Conservation (phyloP, 345 rosid species). For the Aquilaria sinensis region DNA sequence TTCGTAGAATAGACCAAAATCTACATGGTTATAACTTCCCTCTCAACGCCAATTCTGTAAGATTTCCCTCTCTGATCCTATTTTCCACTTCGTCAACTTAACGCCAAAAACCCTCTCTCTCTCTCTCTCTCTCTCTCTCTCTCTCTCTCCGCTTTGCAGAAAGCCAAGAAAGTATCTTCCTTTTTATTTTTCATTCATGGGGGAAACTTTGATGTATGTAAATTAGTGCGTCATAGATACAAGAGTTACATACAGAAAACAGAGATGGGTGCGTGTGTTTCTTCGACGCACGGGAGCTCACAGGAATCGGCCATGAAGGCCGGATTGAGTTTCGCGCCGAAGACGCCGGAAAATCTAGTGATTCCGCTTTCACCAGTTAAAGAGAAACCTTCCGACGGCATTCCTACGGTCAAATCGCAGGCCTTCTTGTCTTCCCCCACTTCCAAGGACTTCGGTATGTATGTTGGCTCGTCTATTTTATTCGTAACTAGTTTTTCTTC, state of each 20-base stretch:
- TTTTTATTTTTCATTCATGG: neutral
- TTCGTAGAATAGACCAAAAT: neutral
- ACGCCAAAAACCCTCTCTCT: slow-evolving; percentile 12
- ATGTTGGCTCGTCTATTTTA: neutral
- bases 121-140: slow-evolving; percentile 4
- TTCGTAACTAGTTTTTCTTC: neutral
- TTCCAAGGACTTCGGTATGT: slow-evolving; percentile 26
- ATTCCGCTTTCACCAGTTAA: slow-evolving; percentile 43
- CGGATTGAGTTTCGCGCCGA: slow-evolving; percentile 23
- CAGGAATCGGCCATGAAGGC: slow-evolving; percentile 29
- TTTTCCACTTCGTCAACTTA: slow-evolving; percentile 14
- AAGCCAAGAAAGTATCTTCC: neutral
- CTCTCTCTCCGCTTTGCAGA: slow-evolving; percentile 1
- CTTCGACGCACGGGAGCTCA: slow-evolving; percentile 27
- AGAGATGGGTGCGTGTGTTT: slow-evolving; percentile 48
- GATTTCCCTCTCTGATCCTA: neutral
- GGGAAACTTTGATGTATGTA: neutral
- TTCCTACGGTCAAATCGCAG: slow-evolving; percentile 11
- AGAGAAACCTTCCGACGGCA: slow-evolving; percentile 15
- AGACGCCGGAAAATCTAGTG: slow-evolving; percentile 19
- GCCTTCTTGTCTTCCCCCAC: slow-evolving; percentile 13
- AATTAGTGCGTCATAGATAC: slow-evolving; percentile 5
- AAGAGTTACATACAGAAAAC: neutral
- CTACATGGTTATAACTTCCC: slow-evolving; percentile 9
- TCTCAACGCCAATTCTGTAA: slow-evolving; percentile 15